Base-by-base conservation (phyloP, 768 basidiomycete species). In the Leucosporidium yakuticum region DNA sequence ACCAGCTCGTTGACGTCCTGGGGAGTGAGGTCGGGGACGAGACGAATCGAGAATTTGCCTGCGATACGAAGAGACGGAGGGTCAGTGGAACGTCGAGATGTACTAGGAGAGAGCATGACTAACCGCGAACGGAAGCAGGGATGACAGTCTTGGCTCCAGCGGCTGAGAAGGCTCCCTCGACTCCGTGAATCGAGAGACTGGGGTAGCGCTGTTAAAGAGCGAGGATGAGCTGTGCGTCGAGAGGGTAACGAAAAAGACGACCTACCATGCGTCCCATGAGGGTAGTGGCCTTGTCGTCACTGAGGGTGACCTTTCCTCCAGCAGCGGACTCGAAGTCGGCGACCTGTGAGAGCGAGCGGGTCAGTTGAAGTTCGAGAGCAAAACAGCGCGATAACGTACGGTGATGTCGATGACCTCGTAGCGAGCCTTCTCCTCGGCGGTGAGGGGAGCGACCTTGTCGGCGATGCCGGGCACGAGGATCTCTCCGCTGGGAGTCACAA, bases 21-120 rank as follows among this genome's bases (percentile, higher is more conserved):
- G 2, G 92, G 90, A 0, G 87, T 88, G 78, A 95, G 89, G 60
- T 91, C 87, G 11, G 94, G 92, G 0, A 96, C 93, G 34, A 78
- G 88, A 82, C 94, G 89, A 78, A 98, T 89, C 75, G 91, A 93
- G 83, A 96, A 98, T 80, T 96, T 96, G 54, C 93, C 93, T 47
- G 84, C 3, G 1, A 19, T 19, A n/a, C n/a, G n/a, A n/a, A n/a
- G 6, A 14, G 4, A 17, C 34, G 34, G 34, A 36, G 12, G 39
- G 39, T 8, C 39, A 27, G 29, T 1, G 44, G n/a, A 32, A 21
- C 34, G 25, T 25, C 17, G 55, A 53, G 27, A 21, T 47, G 29
- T 34, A 25, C 29, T 2, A 19, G 0, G 29, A 36, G 36, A 29
- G 23, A 23, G 14, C 36, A 48, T 25, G 44, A n/a, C 71, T 59